phyloP scores from a whole-genome alignment of 129 eudicot species.

The Arctium lappa region DNA sequence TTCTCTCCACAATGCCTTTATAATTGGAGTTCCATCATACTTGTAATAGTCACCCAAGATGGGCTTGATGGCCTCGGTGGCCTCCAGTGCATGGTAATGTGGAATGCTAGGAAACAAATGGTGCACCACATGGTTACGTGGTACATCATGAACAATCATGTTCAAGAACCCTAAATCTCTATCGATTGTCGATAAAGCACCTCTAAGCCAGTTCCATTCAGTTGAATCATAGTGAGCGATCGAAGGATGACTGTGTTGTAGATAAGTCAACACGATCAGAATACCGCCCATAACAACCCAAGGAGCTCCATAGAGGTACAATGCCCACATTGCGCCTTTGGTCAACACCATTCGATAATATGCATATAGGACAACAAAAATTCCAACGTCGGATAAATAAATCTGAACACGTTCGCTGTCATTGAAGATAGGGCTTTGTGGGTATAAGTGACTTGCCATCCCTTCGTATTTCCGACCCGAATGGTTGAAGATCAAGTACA shows the following conservation, averaged over 20 bases:
- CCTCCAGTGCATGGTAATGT: conserved; percentile 32
- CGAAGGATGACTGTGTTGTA: conserved; percentile 32
- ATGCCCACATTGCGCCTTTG: conserved; percentile 16
- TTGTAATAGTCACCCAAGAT: conserved; percentile 30
- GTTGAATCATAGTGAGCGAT: neutral
- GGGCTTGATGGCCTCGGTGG: conserved; percentile 22
- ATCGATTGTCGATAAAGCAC: conserved; percentile 24
- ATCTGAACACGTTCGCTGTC: conserved; percentile 21
- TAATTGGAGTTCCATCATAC: conserved; percentile 26
- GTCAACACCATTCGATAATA: neutral
- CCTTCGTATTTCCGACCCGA: conserved; percentile 19
- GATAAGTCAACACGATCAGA: conserved; percentile 15
- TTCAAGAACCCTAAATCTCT: conserved; percentile 28
- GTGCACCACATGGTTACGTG: conserved; percentile 29
- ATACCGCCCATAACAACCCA: neutral
- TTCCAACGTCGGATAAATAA: conserved; percentile 14
- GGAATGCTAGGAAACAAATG: conserved; percentile 31
- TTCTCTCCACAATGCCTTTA: conserved; percentile 36
- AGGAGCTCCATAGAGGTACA: conserved; percentile 18
- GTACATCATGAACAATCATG: conserved; percentile 15
- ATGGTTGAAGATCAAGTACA: conserved; percentile 24
- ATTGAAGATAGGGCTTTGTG: conserved; percentile 18
- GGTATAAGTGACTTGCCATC: neutral
- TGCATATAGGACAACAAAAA: conserved; percentile 7
- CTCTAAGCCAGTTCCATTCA: neutral